phyloP scores from a whole-genome alignment of 805 yeast species.

The Candida nanaspora region DNA sequence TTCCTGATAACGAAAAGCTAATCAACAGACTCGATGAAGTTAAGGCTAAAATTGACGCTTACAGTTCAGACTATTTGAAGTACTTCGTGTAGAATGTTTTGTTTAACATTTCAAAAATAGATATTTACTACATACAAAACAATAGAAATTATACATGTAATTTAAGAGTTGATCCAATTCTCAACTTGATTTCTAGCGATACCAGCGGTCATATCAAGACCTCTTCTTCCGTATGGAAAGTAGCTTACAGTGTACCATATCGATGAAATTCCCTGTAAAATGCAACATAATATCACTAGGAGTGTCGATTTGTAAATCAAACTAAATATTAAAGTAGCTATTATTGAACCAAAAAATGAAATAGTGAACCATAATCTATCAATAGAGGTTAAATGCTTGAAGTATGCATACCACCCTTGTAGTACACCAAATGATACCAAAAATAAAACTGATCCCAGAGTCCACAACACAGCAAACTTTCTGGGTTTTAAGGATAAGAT shows the following conservation, averaged over 20 bases:
- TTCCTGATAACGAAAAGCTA: constrained; percentile 1
- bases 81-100: not conserved
- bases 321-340: constrained; percentile 65
- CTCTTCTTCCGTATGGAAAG: constrained; percentile 86
- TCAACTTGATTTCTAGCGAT: constrained; percentile 32
- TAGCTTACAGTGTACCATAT: constrained; percentile 79
- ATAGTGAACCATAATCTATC: constrained; percentile 68
- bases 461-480: constrained; percentile 81
- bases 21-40: constrained; percentile 5
- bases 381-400: constrained; percentile 58
- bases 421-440: constrained; percentile 76
- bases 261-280: constrained; percentile 70
- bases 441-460: constrained; percentile 77
- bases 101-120: not conserved
- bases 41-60: constrained; percentile 13
- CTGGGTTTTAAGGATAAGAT: constrained; percentile 75
- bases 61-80: constrained; percentile 9
- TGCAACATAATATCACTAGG: constrained; percentile 61
- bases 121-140: not conserved
- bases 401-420: constrained; percentile 79
- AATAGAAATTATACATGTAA: not conserved
- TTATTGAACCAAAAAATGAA: constrained; percentile 66
- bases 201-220: constrained; percentile 48
- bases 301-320: constrained; percentile 56
- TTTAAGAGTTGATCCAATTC: constrained; percentile 17